A percentile compares a stretch with the other conserved stretches of the same genome.
These are phyloP conservation scores for Lactifluus pinguis DNA, from an alignment of 768 basidiomycete species.

Conservation along the genomic window DNA sequence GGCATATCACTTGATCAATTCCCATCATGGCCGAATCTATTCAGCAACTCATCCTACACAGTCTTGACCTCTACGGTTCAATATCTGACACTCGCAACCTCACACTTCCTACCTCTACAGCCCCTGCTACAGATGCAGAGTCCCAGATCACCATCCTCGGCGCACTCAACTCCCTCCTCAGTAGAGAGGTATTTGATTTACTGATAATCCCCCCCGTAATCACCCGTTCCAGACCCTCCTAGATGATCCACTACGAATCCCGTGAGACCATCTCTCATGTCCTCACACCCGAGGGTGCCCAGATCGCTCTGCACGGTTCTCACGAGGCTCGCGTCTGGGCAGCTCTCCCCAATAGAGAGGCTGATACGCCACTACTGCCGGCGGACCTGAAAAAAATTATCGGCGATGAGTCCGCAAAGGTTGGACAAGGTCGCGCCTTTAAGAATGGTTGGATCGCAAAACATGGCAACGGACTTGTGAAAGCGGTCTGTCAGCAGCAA, in stretches of 20 bases:
- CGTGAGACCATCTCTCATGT: slow-evolving; percentile 68
- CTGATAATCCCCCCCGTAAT: neutral
- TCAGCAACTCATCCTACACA: slow-evolving; percentile 72
- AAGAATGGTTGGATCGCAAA: slow-evolving; percentile 96
- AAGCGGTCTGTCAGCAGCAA: slow-evolving; percentile 53
- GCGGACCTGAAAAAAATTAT: slow-evolving; percentile 64
- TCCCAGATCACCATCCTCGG: slow-evolving; percentile 80
- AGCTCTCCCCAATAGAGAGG: slow-evolving; percentile 63
- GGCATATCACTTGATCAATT: neutral
- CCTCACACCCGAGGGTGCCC: slow-evolving; percentile 74
- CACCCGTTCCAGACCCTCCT: slow-evolving; percentile 9
- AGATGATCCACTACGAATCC: slow-evolving; percentile 81
- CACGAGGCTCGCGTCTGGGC: slow-evolving; percentile 95
- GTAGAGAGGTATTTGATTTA: slow-evolving; percentile 13
- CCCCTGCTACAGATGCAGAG: slow-evolving; percentile 55
- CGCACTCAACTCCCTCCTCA: slow-evolving; percentile 75
- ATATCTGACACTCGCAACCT: slow-evolving; percentile 67
- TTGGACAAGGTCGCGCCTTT: slow-evolving; percentile 93
- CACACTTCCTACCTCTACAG: slow-evolving; percentile 51
- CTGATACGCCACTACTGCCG: slow-evolving; percentile 55
- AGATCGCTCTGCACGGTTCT: slow-evolving; percentile 74
- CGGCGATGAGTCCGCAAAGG: slow-evolving; percentile 83
- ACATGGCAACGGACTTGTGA: slow-evolving; percentile 79
- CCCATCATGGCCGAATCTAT: slow-evolving; percentile 61
- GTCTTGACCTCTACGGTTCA: slow-evolving; percentile 44